Evolutionary conservation across 352 stramenopile species (phyloP).

Genomic region (Phytophthora nicotianae): DNA sequence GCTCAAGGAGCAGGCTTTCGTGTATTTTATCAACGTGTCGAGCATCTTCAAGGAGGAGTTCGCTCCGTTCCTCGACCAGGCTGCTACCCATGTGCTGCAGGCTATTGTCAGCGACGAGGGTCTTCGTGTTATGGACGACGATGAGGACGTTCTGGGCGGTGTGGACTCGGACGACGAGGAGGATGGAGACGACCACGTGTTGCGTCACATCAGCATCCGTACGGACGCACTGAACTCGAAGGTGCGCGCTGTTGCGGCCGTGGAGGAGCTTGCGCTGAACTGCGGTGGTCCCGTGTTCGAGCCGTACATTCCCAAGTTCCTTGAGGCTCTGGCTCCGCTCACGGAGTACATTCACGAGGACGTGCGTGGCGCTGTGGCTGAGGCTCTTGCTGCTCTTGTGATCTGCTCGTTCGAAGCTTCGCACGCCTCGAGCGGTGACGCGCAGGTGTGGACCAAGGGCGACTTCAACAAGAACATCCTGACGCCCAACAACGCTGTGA

Average conservation of each 20-base stretch:
- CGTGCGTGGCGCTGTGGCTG: conserved; percentile 78
- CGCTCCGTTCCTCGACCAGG: conserved; percentile 89
- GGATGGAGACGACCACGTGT: conserved; percentile 67
- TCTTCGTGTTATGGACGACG: conserved; percentile 72
- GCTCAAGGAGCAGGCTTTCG: conserved; percentile 98
- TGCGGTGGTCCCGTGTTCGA: conserved; percentile 76
- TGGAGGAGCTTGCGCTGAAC: conserved; percentile 88
- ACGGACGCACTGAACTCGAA: conserved; percentile 88
- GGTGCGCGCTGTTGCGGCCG: conserved; percentile 76
- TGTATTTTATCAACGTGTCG: conserved; percentile 98
- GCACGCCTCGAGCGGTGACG: conserved; percentile 78
- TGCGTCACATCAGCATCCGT: conserved; percentile 87
- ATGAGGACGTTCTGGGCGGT: conserved; percentile 72
- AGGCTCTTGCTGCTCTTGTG: conserved; percentile 79
- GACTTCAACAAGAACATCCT: conserved; percentile 83
- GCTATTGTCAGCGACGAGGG: conserved; percentile 81
- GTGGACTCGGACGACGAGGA: conserved; percentile 85
- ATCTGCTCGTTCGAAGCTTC: conserved; percentile 87
- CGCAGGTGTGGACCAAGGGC: conserved; percentile 85
- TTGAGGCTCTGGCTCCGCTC: conserved; percentile 77
- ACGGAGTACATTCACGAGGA: conserved; percentile 91
- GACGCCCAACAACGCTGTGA: conserved; percentile 76
- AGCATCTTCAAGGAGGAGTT: conserved; percentile 99
- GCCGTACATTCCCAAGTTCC: conserved; percentile 83
- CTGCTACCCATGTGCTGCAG: conserved; percentile 70